Evolutionary conservation across 305 asterid genomes (phyloP), one percentile per base, ranked within the genome.

Genomic region (Fraxinus platypoda): DNA sequence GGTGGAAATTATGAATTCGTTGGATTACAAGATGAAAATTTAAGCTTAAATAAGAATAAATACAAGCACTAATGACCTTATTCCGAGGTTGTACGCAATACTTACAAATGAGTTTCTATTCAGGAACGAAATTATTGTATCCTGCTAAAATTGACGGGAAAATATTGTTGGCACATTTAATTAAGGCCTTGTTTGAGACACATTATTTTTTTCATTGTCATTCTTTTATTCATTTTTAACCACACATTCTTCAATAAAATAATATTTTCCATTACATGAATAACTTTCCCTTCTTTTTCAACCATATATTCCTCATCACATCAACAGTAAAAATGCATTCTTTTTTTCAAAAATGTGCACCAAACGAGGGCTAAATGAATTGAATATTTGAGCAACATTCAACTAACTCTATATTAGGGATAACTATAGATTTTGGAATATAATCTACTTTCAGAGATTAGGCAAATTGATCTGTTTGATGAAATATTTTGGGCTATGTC

Each of bases 381-480:
- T 78, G 75, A 54, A 34, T 85, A 82, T 23, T n/a, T 46, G 54
- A 37, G 66, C 41, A 2, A 15, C 30, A 75, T 68, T 81, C 74
- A 41, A 43, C 74, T 76, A 15, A 75, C 77, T 75, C 13, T 19
- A 52, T 59, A 17, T 64, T 30, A 38, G 31, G 75, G 72, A 41
- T 78, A 72, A 25, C 8, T 15, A n/a, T 78, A 59, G 12, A 34
- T 68, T 43, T 6, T 33, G 80, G 43, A 38, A 46, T 8, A 13
- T 25, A 8, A 54, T 68, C 68, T 15, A 34, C 64, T 26, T 72
- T 52, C 34, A 11, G 21, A 62, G 38, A 81, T n/a, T 80, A 35
- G 73, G 26, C n/a, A 68, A 52, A 30, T 31, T 26, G 73, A 66
- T 76, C 37, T 26, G 34, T 70, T 38, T 9, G 66, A 49, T 74